Evolutionary conservation across 805 yeast genomes (phyloP).

Genomic region (Candida wancherniae): DNA sequence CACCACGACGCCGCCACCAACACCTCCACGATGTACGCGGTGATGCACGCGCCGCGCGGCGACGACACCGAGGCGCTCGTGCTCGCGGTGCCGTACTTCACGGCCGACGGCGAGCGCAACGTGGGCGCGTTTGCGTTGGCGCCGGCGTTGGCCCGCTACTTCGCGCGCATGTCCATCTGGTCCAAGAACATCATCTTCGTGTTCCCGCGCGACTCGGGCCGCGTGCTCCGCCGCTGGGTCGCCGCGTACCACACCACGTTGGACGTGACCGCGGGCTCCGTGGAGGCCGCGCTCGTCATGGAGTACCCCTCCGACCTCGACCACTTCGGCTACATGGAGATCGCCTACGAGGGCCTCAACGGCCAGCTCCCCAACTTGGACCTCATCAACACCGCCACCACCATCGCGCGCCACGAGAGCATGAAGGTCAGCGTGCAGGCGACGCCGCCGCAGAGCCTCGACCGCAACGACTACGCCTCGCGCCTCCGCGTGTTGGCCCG

Average conservation of each 20-base stretch:
- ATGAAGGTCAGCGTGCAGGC: conserved; percentile 65
- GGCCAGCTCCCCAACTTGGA: conserved; percentile 96
- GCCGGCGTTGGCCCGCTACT: conserved; percentile 71
- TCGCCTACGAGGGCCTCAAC: conserved; percentile 81
- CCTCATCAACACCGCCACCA: conserved; percentile 74
- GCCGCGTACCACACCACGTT: conserved; percentile 84
- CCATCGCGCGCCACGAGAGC: conserved; percentile 70
- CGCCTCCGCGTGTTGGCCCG: conserved; percentile 55
- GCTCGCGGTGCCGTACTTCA: conserved; percentile 81
- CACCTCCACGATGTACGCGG: conserved; percentile 54
- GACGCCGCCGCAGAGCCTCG: conserved; percentile 42
- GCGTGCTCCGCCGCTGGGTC: conserved; percentile 81
- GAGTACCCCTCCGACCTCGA: conserved; percentile 71
- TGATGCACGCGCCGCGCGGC: conserved; percentile 89
- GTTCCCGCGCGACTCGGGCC: conserved; percentile 65
- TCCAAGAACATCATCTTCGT: conserved; percentile 89
- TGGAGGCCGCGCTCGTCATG: conserved; percentile 82
- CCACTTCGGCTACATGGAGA: conserved; percentile 66
- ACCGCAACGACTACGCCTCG: conserved; percentile 44
- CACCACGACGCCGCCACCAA: conserved; percentile 28
- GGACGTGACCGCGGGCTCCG: conserved; percentile 87
- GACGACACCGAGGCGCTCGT: conserved; percentile 96
- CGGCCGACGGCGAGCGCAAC: conserved; percentile 59
- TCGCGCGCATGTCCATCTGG: conserved; percentile 87
- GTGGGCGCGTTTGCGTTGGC: conserved; percentile 76